A percentile compares a stretch with the other conserved stretches of the same genome.
phyloP scores from a whole-genome alignment of 192 early-diverging fungal genomes.

The Podochytrium sp. region DNA sequence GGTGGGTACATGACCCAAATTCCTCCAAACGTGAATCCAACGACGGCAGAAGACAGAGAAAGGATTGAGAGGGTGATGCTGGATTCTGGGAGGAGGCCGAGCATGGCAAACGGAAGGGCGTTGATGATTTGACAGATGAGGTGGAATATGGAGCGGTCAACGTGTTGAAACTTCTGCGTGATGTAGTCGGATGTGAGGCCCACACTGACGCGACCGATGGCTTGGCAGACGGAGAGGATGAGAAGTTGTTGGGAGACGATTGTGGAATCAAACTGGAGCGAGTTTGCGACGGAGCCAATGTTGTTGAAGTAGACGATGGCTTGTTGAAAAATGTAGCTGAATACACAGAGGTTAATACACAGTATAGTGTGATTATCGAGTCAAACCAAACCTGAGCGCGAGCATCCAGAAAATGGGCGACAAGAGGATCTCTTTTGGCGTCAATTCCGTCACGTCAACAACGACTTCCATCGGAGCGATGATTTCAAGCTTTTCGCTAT shows the following conservation, averaged over 20 bases:
- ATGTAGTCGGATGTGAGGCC: slow-evolving; percentile 28
- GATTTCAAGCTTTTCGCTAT: not conserved
- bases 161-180: not conserved
- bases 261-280: no score
- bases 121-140: slow-evolving; percentile 14
- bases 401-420: slow-evolving; percentile 35
- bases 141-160: slow-evolving; percentile 30
- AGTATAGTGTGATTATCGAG: no score
- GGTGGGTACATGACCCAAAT: slow-evolving; percentile 29
- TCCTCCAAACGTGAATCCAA: slow-evolving; percentile 37
- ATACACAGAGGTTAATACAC: no score
- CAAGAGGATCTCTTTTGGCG: slow-evolving; percentile 32
- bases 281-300: slow-evolving; percentile 11
- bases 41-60: slow-evolving; percentile 17
- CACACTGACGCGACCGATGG: slow-evolving; percentile 19
- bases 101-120: slow-evolving; percentile 7
- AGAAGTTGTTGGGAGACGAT: no score
- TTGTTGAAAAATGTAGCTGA: slow-evolving; percentile 25
- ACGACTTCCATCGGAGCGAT: not conserved
- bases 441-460: not conserved
- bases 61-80: not conserved
- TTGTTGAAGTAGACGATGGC: slow-evolving; percentile 38
- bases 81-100: not conserved
- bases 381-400: no score
- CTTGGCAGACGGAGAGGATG: slow-evolving; percentile 31